Evolutionary conservation across 2,329 filamentous ascomycete species (phyloP).

Genomic region (Lasiodiplodia citricola): DNA sequence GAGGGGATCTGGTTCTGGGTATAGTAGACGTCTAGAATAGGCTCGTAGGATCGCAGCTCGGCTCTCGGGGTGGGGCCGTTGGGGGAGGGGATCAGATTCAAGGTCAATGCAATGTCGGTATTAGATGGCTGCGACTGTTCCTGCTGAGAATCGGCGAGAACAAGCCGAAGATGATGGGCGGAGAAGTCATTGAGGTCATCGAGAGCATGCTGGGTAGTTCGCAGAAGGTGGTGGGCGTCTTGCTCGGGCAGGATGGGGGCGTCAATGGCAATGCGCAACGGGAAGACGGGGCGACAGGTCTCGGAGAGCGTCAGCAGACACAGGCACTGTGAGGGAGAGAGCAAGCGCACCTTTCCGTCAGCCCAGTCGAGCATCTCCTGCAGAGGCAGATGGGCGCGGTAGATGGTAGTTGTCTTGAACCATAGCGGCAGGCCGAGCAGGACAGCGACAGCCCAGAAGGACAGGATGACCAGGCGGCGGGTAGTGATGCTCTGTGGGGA

Average conservation of each 20-base stretch:
- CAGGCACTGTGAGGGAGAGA: not conserved
- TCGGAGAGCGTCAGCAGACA: slow-evolving; percentile 46
- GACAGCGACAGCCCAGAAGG: slow-evolving; percentile 89
- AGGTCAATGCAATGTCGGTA: slow-evolving; percentile 66
- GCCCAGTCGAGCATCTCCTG: slow-evolving; percentile 90
- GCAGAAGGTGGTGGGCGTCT: slow-evolving; percentile 75
- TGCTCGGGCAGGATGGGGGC: slow-evolving; percentile 67
- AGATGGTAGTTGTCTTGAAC: slow-evolving; percentile 94
- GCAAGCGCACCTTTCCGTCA: slow-evolving; percentile 74
- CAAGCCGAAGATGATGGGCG: slow-evolving; percentile 78
- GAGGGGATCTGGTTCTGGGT: slow-evolving; percentile 70
- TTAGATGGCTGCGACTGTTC: slow-evolving; percentile 33
- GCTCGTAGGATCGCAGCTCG: slow-evolving; percentile 70
- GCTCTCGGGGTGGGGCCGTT: slow-evolving; percentile 59
- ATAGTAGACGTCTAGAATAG: slow-evolving; percentile 79
- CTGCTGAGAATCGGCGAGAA: slow-evolving; percentile 53
- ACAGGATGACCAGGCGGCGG: slow-evolving; percentile 76
- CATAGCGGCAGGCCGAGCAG: slow-evolving; percentile 89
- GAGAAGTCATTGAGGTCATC: slow-evolving; percentile 88
- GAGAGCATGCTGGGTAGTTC: slow-evolving; percentile 81
- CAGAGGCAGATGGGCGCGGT: slow-evolving; percentile 82
- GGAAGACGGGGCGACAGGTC: slow-evolving; percentile 88
- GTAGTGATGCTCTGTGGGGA: slow-evolving; percentile 70
- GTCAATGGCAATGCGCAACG: slow-evolving; percentile 79
- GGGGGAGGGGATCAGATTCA: slow-evolving; percentile 71